A percentile compares a stretch with the other conserved stretches of the same genome.
These are phyloP conservation scores for Xylaria scruposa DNA, from an alignment of 495 filamentous ascomycete species.

Conservation along the genomic window DNA sequence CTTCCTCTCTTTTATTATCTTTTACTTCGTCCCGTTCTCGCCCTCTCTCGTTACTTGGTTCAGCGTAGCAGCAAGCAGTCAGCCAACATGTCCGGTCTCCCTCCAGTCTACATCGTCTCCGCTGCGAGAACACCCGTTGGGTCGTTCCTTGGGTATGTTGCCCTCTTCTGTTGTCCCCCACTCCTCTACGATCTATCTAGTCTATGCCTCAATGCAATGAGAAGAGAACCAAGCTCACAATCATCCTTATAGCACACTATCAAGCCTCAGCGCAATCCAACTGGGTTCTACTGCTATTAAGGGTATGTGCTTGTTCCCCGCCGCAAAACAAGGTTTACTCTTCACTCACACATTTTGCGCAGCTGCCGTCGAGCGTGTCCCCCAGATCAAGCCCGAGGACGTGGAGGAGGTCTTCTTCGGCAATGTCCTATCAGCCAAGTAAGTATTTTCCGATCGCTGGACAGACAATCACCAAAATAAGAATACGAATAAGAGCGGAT, in stretches of 20 bases:
- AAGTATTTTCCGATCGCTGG: constrained; percentile 53
- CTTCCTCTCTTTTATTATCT: constrained; percentile 3
- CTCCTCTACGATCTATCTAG: constrained; percentile 10
- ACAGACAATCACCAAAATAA: neutral
- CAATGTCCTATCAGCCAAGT: constrained; percentile 97
- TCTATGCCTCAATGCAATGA: neutral
- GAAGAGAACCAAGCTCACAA: constrained; percentile 30
- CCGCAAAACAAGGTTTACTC: constrained; percentile 19
- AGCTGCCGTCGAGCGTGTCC: constrained; percentile 87
- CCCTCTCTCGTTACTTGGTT: neutral
- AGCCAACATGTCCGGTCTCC: constrained; percentile 63
- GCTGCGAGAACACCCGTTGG: constrained; percentile 89
- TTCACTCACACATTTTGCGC: constrained; percentile 29
- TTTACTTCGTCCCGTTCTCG: neutral
- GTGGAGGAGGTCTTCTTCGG: constrained; percentile 97
- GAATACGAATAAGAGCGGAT: constrained; percentile 20
- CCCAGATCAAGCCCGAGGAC: constrained; percentile 81
- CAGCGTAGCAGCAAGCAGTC: neutral
- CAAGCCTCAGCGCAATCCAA: constrained; percentile 83
- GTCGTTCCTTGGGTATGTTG: constrained; percentile 84
- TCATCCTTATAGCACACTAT: constrained; percentile 65
- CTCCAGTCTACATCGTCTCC: constrained; percentile 94
- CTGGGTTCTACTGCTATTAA: constrained; percentile 93
- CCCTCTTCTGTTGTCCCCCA: neutral
- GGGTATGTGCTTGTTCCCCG: constrained; percentile 56